Percentiles rank a stretch among this genome's conserved stretches.
Conservation (phyloP, 2,329 filamentous ascomycete species). For the Colletotrichum siamense region DNA sequence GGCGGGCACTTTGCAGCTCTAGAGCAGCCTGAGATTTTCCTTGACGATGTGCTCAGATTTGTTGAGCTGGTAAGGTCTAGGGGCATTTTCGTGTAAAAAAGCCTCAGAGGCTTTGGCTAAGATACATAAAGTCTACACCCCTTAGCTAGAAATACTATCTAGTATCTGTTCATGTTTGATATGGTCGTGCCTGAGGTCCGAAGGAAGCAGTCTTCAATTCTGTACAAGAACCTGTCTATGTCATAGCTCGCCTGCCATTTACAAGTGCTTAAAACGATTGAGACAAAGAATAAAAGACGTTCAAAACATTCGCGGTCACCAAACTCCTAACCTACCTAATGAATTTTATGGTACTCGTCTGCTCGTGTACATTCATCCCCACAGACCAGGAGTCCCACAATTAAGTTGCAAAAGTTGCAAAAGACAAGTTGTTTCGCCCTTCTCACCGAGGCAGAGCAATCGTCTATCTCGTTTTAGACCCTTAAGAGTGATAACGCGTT, state of each 20-base stretch:
- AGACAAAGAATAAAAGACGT: background rate
- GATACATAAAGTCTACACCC: background rate
- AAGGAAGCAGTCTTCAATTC: background rate
- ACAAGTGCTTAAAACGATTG: background rate
- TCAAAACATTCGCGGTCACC: background rate
- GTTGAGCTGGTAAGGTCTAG: background rate
- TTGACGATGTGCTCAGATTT: background rate
- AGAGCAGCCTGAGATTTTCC: background rate
- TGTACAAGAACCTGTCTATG: background rate
- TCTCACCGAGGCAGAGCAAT: background rate
- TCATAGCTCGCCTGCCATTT: background rate
- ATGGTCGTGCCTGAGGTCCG: background rate
- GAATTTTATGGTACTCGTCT: background rate
- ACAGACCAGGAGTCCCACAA: background rate
- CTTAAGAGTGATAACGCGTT: background rate
- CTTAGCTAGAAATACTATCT: background rate
- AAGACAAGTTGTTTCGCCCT: background rate
- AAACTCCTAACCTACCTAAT: background rate
- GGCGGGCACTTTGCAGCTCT: background rate
- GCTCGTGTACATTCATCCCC: background rate
- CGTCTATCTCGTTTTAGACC: background rate
- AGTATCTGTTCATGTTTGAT: background rate
- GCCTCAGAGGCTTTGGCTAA: background rate
- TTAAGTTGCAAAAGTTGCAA: background rate
- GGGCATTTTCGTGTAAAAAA: background rate